Evolutionary conservation across 305 asterid genomes (phyloP).

Genomic region (Caryopteris hybrid): DNA sequence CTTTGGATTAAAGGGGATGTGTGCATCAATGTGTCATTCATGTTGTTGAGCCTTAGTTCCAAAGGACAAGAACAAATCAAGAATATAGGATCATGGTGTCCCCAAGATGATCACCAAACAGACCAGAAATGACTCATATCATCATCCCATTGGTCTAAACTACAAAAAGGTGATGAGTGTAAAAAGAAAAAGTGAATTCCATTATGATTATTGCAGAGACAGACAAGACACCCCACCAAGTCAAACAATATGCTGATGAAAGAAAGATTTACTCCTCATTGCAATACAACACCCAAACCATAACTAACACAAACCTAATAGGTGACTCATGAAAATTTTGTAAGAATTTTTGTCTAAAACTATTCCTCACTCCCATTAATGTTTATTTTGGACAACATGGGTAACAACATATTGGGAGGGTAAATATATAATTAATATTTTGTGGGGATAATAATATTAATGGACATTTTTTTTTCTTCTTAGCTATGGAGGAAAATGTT

Average conservation of each 20-base stretch:
- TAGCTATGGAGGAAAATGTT: neutral
- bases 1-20: neutral
- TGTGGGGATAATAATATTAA: conserved; percentile 1
- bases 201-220: conserved; percentile 22
- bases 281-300: neutral
- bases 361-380: conserved; percentile 18
- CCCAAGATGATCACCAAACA: conserved; percentile 19
- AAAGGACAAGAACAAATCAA: conserved; percentile 31
- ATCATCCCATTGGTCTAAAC: conserved; percentile 11
- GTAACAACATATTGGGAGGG: neutral
- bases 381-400: conserved; percentile 19
- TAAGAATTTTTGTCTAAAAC: neutral
- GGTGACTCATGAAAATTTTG: neutral
- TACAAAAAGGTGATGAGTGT: neutral
- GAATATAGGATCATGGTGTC: conserved; percentile 29
- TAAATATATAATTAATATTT: neutral
- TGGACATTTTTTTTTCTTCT: conserved; percentile 16
- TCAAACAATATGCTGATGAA: conserved; percentile 16
- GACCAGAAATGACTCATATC: conserved; percentile 15
- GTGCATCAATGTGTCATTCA: neutral
- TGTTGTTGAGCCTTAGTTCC: conserved; percentile 19
- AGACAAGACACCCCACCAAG: conserved; percentile 22
- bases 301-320: neutral
- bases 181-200: conserved; percentile 23
- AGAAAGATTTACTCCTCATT: neutral